phyloP scores from a whole-genome alignment of 768 basidiomycete species.

The Erythrobasidium yunnanense region DNA sequence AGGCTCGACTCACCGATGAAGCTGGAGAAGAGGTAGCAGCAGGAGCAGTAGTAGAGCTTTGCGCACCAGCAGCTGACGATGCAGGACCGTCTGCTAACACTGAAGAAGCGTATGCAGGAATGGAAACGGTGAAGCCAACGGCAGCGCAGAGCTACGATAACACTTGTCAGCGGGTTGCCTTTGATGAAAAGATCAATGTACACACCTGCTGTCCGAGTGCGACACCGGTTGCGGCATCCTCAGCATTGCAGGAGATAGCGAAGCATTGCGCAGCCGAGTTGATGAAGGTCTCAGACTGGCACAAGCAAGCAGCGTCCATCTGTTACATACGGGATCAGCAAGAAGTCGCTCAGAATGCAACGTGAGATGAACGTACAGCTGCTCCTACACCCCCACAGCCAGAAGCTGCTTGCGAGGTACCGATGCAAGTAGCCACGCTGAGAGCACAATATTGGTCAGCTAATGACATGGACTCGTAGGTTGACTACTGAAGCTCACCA shows the following conservation, averaged over 20 bases:
- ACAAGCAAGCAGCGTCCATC: constrained; percentile 18
- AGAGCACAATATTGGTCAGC: not conserved
- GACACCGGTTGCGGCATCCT: constrained; percentile 11
- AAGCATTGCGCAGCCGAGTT: constrained; percentile 12
- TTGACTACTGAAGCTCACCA: not conserved
- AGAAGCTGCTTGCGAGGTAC: too few relatives aligned
- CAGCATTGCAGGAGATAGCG: not conserved
- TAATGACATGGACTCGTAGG: too few relatives aligned
- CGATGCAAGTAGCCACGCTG: not conserved
- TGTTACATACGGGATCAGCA: not conserved
- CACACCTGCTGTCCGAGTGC: constrained; percentile 9
- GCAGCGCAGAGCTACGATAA: constrained; percentile 6
- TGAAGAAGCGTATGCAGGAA: constrained; percentile 12
- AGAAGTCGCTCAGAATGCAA: not conserved
- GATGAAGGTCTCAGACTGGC: constrained; percentile 14
- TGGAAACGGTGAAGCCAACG: constrained; percentile 10
- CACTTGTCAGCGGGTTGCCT: not conserved
- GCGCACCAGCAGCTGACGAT: too few relatives aligned
- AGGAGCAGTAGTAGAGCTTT: not conserved
- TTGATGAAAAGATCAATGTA: too few relatives aligned
- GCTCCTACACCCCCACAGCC: not conserved
- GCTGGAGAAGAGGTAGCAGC: not conserved
- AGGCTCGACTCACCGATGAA: not conserved
- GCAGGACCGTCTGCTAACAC: constrained; percentile 3
- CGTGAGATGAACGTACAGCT: too few relatives aligned